Base-by-base conservation (phyloP, 805 yeast genomes). In the Lipomyces lipofer region DNA sequence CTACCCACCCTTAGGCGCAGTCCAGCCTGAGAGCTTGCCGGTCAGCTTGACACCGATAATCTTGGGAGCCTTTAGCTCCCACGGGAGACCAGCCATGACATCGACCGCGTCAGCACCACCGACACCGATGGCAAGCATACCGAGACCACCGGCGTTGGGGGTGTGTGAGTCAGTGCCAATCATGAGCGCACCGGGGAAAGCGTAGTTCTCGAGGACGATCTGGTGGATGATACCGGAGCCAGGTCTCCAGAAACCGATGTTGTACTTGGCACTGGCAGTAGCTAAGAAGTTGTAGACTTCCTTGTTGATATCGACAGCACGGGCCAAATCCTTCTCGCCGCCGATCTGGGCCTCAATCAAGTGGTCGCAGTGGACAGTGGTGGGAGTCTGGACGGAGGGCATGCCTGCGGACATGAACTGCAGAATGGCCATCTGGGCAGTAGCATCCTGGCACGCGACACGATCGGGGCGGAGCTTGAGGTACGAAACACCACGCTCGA, bases 31-130 rank as follows among this genome's bases (percentile, higher is more conserved):
- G 76, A 94, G 78, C 68, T 79, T 68, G 60, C 99, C 99, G 39
- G 94, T 88, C 67, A 94, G 81, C 73, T 89, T 86, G 66, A 94
- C 96, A 74, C 99, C 99, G 62, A 94, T 76, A 40, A 90, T 77
- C 75, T 88, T 88, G 65, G 99, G 99, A 51, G 98, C 98, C 78
- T 91, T 91, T 72, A 94, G 81, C 76, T 94, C 99, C 99, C 99
- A 94, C 54, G 99, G 97, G 28, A 94, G 85, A 63, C 94, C 96
- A 42, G 98, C 90, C 69, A 94, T 76, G 48, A 94, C 99, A 73
- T 94, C 99, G 52, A 94, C 99, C 38, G 99, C 99, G 75, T 94
- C 99, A 52, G 99, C 99, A 78, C 99, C 99, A 75, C 99, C 99
- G 38, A 94, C 99, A 75, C 99, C 99, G 70, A 94, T 94, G 66